Base-by-base conservation (phyloP, 176 grass and related monocot genomes). In the Oryza australiensis region DNA sequence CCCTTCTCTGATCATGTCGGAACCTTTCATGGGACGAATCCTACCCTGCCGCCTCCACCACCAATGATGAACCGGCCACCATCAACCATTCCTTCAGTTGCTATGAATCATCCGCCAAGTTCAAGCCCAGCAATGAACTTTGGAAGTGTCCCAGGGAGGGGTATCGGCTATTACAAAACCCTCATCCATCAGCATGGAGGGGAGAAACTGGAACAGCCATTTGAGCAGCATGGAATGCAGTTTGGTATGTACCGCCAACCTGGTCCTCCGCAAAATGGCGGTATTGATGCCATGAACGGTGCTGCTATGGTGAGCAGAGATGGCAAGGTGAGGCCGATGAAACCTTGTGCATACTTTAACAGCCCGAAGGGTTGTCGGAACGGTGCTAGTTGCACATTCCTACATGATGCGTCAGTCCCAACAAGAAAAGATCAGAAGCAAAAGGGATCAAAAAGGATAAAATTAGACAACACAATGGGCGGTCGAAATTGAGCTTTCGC, bases 161-260 rank as follows among this genome's bases (percentile, higher is more conserved):
- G 87, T 29, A 72, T 87, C 22, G 83, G 81, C 81, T 99, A 96
- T 57, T 92, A 92, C 66, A 94, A 93, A 81, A 94, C 60, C 45
- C 86, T 99, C 7, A 91, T 99, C 75, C 89, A 94, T 70, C 93
- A 96, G 70, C 97, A 99, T 81, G 97, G 97, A 35, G 95, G 86
- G 64, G 92, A 94, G 42, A 94, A 79, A 70, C 85, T 90, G 68
- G 92, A 88, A 64, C 28, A 88, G 48, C 28, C 62, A 48, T 16
- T 38, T 35, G 81, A 88, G 74, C 83, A 70, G 18, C 79, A 80
- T 70, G 53, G 57, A 40, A 35, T 76, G 51, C 89, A 90, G 27
- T 84, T 76, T 65, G 85, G 83, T 84, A 78, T 71, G 74, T 88
- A 91, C 77, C 74, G 83, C 9, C 83, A 86, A 32, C 30, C 83